phyloP scores from a whole-genome alignment of 805 yeast genomes.

The Jamesozyma jinghongensis region DNA sequence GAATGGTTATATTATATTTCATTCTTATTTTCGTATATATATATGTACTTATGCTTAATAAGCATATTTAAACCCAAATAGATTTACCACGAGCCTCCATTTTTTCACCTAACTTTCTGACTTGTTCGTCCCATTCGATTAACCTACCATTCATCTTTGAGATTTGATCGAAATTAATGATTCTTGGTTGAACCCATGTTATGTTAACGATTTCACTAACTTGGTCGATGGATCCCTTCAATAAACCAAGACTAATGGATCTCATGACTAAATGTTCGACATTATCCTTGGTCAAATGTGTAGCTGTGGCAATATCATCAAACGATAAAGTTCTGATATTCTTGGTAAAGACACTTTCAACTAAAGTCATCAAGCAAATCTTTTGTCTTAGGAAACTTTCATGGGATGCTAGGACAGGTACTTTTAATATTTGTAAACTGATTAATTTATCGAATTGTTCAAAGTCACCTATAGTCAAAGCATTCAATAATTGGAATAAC shows the following conservation, averaged over 20 bases:
- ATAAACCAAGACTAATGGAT: slow-evolving; percentile 73
- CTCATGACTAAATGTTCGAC: slow-evolving; percentile 90
- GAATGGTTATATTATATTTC: background rate
- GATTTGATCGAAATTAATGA: slow-evolving; percentile 75
- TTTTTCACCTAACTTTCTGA: slow-evolving; percentile 51
- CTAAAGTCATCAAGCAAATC: slow-evolving; percentile 83
- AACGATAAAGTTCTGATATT: slow-evolving; percentile 67
- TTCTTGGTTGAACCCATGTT: slow-evolving; percentile 94
- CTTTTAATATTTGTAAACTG: slow-evolving; percentile 32
- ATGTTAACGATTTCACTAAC: slow-evolving; percentile 68
- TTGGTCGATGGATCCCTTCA: slow-evolving; percentile 88
- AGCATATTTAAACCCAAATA: slow-evolving; percentile 55
- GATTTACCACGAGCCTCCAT: slow-evolving; percentile 54
- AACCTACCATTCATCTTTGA: slow-evolving; percentile 64
- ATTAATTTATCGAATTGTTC: slow-evolving; percentile 47
- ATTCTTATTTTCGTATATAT: background rate
- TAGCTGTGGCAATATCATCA: slow-evolving; percentile 61
- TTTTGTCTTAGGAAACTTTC: slow-evolving; percentile 74
- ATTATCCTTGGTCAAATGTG: slow-evolving; percentile 49
- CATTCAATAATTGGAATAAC: slow-evolving; percentile 61
- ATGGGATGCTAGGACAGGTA: slow-evolving; percentile 49
- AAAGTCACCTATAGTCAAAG: slow-evolving; percentile 74
- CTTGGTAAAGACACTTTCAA: slow-evolving; percentile 78
- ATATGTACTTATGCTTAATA: too few species aligned
- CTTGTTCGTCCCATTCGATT: slow-evolving; percentile 69